Evolutionary conservation across 306 rosid species (phyloP).

Genomic region (Dalbergia oliveri): DNA sequence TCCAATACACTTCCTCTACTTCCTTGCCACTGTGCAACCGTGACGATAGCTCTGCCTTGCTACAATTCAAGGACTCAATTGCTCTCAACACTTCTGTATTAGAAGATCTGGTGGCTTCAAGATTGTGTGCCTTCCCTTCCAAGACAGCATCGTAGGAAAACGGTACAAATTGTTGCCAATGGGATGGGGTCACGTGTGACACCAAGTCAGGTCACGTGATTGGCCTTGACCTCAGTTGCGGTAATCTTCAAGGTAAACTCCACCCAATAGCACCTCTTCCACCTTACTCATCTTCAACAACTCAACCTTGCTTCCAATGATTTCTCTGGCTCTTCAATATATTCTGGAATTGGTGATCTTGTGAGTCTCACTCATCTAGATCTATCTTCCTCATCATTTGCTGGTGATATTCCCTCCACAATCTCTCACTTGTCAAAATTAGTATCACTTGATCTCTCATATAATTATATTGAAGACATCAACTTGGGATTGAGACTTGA

Average conservation of each 20-base stretch:
- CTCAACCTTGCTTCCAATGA: slow-evolving; percentile 39
- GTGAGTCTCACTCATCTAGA: slow-evolving; percentile 27
- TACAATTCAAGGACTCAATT: not conserved
- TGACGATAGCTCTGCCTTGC: not conserved
- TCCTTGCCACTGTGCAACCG: not conserved
- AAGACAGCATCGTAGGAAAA: slow-evolving; percentile 26
- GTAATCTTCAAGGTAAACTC: slow-evolving; percentile 10
- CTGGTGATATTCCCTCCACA: slow-evolving; percentile 35
- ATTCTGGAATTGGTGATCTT: slow-evolving; percentile 31
- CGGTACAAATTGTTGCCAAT: slow-evolving; percentile 16
- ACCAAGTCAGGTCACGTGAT: slow-evolving; percentile 17
- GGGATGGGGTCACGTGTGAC: slow-evolving; percentile 38
- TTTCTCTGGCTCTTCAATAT: slow-evolving; percentile 23
- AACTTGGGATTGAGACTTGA: not conserved
- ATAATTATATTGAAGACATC: not conserved
- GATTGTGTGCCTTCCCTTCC: too few species aligned
- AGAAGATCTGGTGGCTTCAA: not conserved
- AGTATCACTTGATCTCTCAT: slow-evolving; percentile 39
- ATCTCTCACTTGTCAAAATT: slow-evolving; percentile 50
- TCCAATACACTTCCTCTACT: not conserved
- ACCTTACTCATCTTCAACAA: slow-evolving; percentile 20
- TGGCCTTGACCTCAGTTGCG: slow-evolving; percentile 32
- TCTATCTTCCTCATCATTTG: not conserved
- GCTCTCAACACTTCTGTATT: not conserved
- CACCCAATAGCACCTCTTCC: slow-evolving; percentile 27